These are phyloP conservation scores for Fomes fomentarius DNA, from an alignment of 1,284 basidiomycete species.

Conservation along the genomic window DNA sequence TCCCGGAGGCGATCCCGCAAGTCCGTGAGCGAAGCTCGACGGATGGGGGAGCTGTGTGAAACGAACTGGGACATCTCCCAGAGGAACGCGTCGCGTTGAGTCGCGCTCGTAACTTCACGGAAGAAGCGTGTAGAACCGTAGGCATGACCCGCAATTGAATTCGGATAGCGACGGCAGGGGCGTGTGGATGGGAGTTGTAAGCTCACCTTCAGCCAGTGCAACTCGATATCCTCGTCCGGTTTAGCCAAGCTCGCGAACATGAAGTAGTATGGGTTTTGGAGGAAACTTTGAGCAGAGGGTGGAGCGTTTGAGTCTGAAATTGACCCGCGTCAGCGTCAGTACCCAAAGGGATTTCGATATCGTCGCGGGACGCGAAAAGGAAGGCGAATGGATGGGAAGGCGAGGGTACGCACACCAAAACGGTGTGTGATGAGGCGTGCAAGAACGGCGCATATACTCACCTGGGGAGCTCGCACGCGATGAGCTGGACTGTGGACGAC, in stretches of 20 bases:
- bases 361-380: too few species aligned
- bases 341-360: too few species aligned
- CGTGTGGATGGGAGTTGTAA: not conserved
- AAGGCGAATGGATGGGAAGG: too few species aligned
- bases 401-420: too few species aligned
- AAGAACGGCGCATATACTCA: constrained; percentile 21
- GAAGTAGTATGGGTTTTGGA: constrained; percentile 93
- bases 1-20: not conserved
- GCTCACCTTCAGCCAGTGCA: constrained; percentile 84
- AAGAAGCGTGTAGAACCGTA: too few species aligned
- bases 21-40: too few species aligned
- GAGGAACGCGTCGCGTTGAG: too few species aligned
- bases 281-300: constrained; percentile 50
- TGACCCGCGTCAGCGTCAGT: constrained; percentile 7
- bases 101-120: too few species aligned
- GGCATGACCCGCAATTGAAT: too few species aligned
- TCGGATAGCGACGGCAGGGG: not conserved
- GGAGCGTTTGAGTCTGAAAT: constrained; percentile 21
- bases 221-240: constrained; percentile 88
- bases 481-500: constrained; percentile 28
- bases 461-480: constrained; percentile 35
- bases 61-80: too few species aligned
- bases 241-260: constrained; percentile 91
- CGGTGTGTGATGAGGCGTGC: too few species aligned
- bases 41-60: too few species aligned